A percentile compares a stretch with the other conserved stretches of the same genome.
Conservation (phyloP, 805 yeast species). For the Saccharomycopsis sp. region DNA sequence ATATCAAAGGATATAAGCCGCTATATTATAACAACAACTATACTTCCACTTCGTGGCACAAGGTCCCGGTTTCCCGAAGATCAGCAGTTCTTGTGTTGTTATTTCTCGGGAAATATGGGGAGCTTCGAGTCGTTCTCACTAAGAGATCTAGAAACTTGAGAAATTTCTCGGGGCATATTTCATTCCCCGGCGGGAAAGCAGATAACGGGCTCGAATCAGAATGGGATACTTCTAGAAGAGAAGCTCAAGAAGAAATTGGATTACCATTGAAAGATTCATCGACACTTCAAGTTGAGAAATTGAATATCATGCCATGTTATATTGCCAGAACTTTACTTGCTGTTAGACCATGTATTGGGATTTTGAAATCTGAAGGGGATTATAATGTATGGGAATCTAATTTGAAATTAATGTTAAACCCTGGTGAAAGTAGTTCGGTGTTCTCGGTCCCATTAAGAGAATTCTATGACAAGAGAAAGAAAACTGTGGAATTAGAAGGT, state of each 20-base stretch:
- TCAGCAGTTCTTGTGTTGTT: slow-evolving; percentile 75
- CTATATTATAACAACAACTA: slow-evolving; percentile 9
- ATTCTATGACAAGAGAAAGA: slow-evolving; percentile 31
- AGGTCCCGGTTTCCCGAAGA: slow-evolving; percentile 57
- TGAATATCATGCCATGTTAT: slow-evolving; percentile 68
- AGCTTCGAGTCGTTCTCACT: slow-evolving; percentile 71
- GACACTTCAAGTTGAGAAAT: slow-evolving; percentile 49
- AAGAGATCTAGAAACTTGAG: slow-evolving; percentile 63
- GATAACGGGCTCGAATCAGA: slow-evolving; percentile 61
- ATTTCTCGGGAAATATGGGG: slow-evolving; percentile 66
- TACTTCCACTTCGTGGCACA: slow-evolving; percentile 50
- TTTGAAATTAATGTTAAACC: slow-evolving; percentile 46
- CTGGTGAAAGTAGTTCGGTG: slow-evolving; percentile 68
- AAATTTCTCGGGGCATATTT: slow-evolving; percentile 82
- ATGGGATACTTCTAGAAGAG: slow-evolving; percentile 72
- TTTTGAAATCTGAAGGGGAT: slow-evolving; percentile 33
- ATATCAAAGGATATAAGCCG: slow-evolving; percentile 11
- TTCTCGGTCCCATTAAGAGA: slow-evolving; percentile 68
- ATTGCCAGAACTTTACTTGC: slow-evolving; percentile 75
- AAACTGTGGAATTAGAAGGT: no score
- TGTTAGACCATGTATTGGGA: slow-evolving; percentile 75
- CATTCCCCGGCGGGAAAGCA: slow-evolving; percentile 92
- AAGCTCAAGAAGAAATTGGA: slow-evolving; percentile 85
- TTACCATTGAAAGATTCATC: slow-evolving; percentile 42
- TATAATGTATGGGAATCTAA: slow-evolving; percentile 20